Evolutionary conservation across 331 rosid genomes (phyloP), one percentile per base, ranked within the genome.

Genomic region (Acacia concinna): DNA sequence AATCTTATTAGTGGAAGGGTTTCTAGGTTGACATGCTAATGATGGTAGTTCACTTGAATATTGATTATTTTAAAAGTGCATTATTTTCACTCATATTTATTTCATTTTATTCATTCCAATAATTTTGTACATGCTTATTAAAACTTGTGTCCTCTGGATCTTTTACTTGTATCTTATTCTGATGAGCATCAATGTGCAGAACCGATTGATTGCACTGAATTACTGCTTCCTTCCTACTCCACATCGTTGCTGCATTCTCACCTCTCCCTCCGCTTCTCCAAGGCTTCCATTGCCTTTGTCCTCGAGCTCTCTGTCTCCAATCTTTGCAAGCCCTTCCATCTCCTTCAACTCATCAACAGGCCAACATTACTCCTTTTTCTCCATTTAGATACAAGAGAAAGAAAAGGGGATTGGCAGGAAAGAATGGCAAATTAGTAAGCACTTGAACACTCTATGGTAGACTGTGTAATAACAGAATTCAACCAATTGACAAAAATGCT

Each of bases 171-270:
- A 66, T 57, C 63, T 78, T 51, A 20, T 56, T 79, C 46, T 30
- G 64, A 18, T 78, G 15, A 40, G 46, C 44, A 13, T 63, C 68
- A 71, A 41, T 71, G 71, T 84, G 81, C 91, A 94, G 98, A 94
- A 94, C 72, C 98, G 97, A 75, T 82, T 94, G 85, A 97, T 91
- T 84, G 97, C 97, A 0, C 81, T 92, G 97, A 92, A 94, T 82
- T 94, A 94, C 47, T 43, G 47, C 47, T 43, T 43, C 47, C 51
- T 20, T 44, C 51, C 18, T 12, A 43, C 49, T 44, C 51, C 14
- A 14, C 5, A 6, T 13, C 3, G 6, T 13, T 14, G 51, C 51
- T 12, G 51, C 18, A 5, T 44, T 4, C 6, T 44, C 51, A 13
- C 20, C 51, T 14, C 18, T 44, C 18, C 51, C 20, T 44, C 15